Base-by-base conservation (phyloP, 345 rosid species). In the Adansonia digitata region DNA sequence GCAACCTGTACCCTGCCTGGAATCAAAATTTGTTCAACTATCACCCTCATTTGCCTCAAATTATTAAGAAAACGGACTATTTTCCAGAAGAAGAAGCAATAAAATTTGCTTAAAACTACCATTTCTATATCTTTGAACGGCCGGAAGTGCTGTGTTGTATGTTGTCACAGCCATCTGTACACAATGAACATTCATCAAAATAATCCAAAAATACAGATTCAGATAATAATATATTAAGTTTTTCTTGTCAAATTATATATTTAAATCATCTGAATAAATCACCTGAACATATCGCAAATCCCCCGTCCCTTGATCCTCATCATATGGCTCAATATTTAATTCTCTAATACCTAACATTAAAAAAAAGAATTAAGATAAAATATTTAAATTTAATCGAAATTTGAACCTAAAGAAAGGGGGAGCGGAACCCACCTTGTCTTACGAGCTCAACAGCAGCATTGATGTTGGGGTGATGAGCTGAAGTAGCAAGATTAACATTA, bases 221-320 rank as follows among this genome's bases (percentile, higher is more conserved):
- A 7, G 22, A 65, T 42, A 22, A 40, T 40, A 40, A 40, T 40
- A 22, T 35, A 62, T 39, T 20, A 3, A 62, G n/a, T n/a, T 35
- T 20, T 64, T 37, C 51, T 31, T 34, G 48, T n/a, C 34, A 18
- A 49, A n/a, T 34, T 55, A 22, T 55, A 26, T 29, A 24, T 15
- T 60, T 51, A 56, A 72, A n/a, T 59, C 20, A 56, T 42, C 51
- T 6, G 43, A 42, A 74, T 55, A 22, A 77, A 71, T 78, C 82
- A 92, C 98, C 97, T 92, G 95, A 74, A 94, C 92, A 57, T 94
- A 94, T 82, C 97, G 82, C 75, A 94, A 87, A 74, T 91, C 94
- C 49, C 97, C 98, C 0, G 90, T 88, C 56, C 94, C 91, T 70
- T 82, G 78, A 80, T 94, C 97, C 85, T 94, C 98, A 71, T 92